phyloP scores from a whole-genome alignment of 805 yeast genomes.

The Pichia paraexigua region DNA sequence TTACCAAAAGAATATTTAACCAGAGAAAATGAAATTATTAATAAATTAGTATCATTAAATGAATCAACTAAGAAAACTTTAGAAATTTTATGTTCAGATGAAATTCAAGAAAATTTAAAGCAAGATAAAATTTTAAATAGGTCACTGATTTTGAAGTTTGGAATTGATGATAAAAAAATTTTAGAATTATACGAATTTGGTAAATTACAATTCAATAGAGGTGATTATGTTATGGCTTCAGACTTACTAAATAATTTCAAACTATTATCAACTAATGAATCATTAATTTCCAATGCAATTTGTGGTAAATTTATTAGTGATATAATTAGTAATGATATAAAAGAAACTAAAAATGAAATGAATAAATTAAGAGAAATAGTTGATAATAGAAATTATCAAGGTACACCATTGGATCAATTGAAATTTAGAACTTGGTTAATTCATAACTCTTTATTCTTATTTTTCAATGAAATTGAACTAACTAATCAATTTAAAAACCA shows the following conservation, averaged over 20 bases:
- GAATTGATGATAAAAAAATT: conserved; percentile 41
- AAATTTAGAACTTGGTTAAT: conserved; percentile 61
- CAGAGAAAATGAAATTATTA: conserved; percentile 34
- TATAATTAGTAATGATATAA: conserved; percentile 46
- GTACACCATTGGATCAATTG: conserved; percentile 49
- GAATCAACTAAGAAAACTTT: conserved; percentile 38
- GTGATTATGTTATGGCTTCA: conserved; percentile 52
- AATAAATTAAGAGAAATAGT: conserved; percentile 47
- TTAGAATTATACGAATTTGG: conserved; percentile 49
- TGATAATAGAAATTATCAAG: conserved; percentile 43
- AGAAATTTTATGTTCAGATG: conserved; percentile 38
- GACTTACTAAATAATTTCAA: conserved; percentile 52
- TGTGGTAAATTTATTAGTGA: conserved; percentile 67
- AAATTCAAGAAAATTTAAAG: conserved; percentile 43
- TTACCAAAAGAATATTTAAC: conserved; percentile 36
- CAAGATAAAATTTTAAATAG: conserved; percentile 50
- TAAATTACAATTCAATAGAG: conserved; percentile 54
- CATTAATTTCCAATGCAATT: conserved; percentile 45
- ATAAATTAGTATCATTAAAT: conserved; percentile 31
- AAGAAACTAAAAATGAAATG: conserved; percentile 45
- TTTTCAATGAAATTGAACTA: conserved; percentile 27
- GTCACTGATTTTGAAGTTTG: conserved; percentile 36
- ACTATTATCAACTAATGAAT: conserved; percentile 43
- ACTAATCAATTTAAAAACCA: background rate
- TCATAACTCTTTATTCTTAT: conserved; percentile 63